phyloP scores from a whole-genome alignment of 2,329 filamentous ascomycete species.

The Hypoxylon sp. region DNA sequence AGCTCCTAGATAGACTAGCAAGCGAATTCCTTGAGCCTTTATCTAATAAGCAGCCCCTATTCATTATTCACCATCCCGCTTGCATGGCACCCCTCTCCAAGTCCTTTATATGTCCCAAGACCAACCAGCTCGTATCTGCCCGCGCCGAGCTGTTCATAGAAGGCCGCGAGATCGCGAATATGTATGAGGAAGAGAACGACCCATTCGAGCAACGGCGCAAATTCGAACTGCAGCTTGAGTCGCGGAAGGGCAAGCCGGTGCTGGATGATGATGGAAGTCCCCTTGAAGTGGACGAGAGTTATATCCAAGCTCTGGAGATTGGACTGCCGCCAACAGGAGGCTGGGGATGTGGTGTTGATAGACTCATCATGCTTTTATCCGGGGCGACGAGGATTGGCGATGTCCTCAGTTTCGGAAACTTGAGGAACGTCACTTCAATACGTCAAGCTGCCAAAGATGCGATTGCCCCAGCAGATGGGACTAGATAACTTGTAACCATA shows the following conservation, averaged over 20 bases:
- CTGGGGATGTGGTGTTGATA: conserved; percentile 94
- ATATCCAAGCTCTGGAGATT: conserved; percentile 86
- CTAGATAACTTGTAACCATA: conserved; percentile 26
- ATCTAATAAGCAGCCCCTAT: conserved; percentile 78
- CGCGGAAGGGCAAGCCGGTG: conserved; percentile 60
- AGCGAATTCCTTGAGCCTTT: conserved; percentile 82
- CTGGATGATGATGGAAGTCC: conserved; percentile 62
- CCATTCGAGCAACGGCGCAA: conserved; percentile 89
- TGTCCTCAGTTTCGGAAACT: conserved; percentile 87
- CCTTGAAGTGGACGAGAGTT: conserved; percentile 79
- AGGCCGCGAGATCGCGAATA: conserved; percentile 89
- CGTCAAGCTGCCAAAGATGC: conserved; percentile 53
- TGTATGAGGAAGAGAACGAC: conserved; percentile 98
- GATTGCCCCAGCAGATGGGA: background rate
- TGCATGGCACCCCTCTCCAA: conserved; percentile 94
- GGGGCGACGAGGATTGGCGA: conserved; percentile 85
- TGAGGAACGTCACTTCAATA: conserved; percentile 76
- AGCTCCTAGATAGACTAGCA: conserved; percentile 85
- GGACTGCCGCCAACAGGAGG: conserved; percentile 96
- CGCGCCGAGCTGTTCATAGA: conserved; percentile 88
- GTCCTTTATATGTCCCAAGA: conserved; percentile 79
- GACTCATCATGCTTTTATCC: conserved; percentile 91
- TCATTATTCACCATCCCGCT: conserved; percentile 90
- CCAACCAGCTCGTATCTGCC: conserved; percentile 81
- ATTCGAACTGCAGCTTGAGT: conserved; percentile 70